Base-by-base conservation (phyloP, 805 yeast species). In the Komagataella populi region DNA sequence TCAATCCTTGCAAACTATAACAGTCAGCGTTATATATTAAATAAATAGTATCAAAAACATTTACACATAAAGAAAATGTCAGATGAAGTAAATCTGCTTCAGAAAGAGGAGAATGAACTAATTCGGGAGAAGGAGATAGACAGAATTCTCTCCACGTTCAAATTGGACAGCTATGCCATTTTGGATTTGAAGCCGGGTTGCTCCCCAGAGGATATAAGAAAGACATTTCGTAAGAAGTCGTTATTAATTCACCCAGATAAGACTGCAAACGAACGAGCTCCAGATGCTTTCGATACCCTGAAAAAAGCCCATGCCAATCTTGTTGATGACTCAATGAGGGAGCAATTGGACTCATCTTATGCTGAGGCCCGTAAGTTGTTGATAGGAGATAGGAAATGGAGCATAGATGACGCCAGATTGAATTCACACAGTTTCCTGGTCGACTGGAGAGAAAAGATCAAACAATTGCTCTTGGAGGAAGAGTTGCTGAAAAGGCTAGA, bases 241-340 rank as follows among this genome's bases (percentile, higher is more conserved):
- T 64, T 83, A 44, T 63, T 80, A 53, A 76, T 83, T 16, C 90
- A 83, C 60, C 90, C 90, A 0, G 90, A 83, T 60, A 81, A 80
- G 59, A 71, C 78, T 1, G 60, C 63, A 30, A 75, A 82, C 56
- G 66, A 70, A 0, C 64, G 70, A n/a, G 87, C 88, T 0, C 78
- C 85, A 0, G 72, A 66, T 36, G 88, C 88, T 2, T 83, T 83
- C 61, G 83, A 80, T 57, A 52, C 69, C 43, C 62, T 83, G 50
- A 79, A 80, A 55, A 76, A 73, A 54, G 81, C 88, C 0, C 76
- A 79, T 50, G 61, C 69, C 0, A 65, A 63, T 4, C 56, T 75
- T 10, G 56, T 56, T 24, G 72, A 73, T 53, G 72, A 66, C 16
- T 60, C 62, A 49, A 58, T 67, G 16, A 64, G 80, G 23, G 60